phyloP scores from a whole-genome alignment of 169 alveolate species.

The Plasmodium ovale region DNA sequence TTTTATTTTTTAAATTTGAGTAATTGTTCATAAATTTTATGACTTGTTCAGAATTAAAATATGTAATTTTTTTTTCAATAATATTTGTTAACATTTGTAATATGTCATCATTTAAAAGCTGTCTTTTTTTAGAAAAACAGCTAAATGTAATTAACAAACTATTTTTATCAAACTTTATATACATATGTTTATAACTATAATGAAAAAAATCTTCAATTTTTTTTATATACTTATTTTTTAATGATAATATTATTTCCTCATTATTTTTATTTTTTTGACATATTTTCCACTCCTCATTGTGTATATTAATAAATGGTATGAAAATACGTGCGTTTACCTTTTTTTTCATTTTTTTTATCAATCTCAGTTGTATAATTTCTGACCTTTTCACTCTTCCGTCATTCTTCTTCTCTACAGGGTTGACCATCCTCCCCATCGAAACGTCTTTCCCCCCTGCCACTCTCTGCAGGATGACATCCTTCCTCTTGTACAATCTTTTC shows the following conservation, averaged over 20 bases:
- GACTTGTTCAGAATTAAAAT: constrained; percentile 28
- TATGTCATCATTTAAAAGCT: constrained; percentile 8
- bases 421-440: neutral
- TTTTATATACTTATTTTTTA: too few relatives aligned
- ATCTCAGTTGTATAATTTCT: constrained; percentile 13
- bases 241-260: too few relatives aligned
- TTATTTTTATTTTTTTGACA: too few relatives aligned
- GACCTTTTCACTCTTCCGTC: neutral
- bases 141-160: constrained; percentile 29
- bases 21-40: constrained; percentile 30
- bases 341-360: constrained; percentile 43
- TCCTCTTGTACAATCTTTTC: constrained; percentile 6
- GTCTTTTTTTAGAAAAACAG: constrained; percentile 27
- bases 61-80: constrained; percentile 45
- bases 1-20: constrained; percentile 29
- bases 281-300: neutral
- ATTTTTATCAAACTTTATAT: constrained; percentile 24
- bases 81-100: constrained; percentile 34
- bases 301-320: constrained; percentile 23
- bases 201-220: constrained; percentile 20
- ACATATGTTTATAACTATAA: constrained; percentile 25
- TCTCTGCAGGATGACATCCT: constrained; percentile 13
- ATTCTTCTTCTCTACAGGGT: neutral
- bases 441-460: neutral
- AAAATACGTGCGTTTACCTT: constrained; percentile 26